Evolutionary conservation across 768 basidiomycete species (phyloP).

Genomic region (Paxillus ammoniavirescens): DNA sequence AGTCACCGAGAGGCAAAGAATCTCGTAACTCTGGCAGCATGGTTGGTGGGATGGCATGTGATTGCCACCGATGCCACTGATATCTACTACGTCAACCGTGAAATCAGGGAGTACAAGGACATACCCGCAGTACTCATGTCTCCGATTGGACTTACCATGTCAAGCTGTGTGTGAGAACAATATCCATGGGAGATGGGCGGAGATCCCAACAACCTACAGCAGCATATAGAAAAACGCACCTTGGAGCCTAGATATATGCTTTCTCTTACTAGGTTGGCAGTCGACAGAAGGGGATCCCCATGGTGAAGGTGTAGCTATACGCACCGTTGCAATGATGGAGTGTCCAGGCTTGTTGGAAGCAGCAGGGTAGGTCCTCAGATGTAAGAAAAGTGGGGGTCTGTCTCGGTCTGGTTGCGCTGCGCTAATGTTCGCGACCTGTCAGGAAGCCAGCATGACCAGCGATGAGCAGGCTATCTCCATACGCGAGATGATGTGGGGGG

Average conservation of each 20-base stretch:
- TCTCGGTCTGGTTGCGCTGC: too few relatives aligned
- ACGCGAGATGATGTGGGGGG: too few relatives aligned
- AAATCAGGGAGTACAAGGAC: slow-evolving; percentile 15
- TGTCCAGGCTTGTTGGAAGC: too few relatives aligned
- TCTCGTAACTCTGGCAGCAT: slow-evolving; percentile 6
- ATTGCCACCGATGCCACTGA: slow-evolving; percentile 16
- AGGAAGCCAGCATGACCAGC: neutral
- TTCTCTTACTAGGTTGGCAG: neutral
- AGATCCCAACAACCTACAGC: slow-evolving; percentile 9
- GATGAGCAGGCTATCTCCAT: too few relatives aligned
- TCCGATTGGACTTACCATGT: slow-evolving; percentile 27
- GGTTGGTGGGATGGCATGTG: slow-evolving; percentile 17
- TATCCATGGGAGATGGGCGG: neutral
- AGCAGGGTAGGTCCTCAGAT: too few relatives aligned
- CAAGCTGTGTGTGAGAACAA: slow-evolving; percentile 32
- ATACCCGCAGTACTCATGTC: slow-evolving; percentile 22
- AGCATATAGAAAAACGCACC: neutral
- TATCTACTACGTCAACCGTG: slow-evolving; percentile 9
- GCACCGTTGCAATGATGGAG: too few relatives aligned
- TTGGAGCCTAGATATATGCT: neutral
- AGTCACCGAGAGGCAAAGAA: neutral
- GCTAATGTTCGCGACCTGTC: too few relatives aligned
- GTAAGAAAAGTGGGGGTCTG: too few relatives aligned
- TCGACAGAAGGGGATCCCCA: too few relatives aligned
- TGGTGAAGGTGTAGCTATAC: too few relatives aligned